Percentiles rank a stretch among this genome's conserved stretches.
phyloP scores from a whole-genome alignment of 352 stramenopile genomes.

The Phytopythium aichiense region DNA sequence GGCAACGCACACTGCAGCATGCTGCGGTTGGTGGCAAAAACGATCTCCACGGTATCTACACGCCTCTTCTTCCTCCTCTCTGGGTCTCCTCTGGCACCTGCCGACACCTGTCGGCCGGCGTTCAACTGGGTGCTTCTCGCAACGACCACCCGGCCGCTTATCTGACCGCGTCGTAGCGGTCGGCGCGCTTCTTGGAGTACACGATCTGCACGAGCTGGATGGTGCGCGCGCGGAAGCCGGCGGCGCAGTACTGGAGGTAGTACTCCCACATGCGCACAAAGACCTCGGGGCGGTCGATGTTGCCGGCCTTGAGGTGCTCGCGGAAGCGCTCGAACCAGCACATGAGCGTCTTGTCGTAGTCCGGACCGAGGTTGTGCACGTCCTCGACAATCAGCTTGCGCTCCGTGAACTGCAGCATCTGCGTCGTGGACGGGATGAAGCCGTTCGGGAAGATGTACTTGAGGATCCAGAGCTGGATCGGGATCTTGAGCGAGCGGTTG shows the following conservation, averaged over 20 bases:
- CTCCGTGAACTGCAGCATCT: conserved; percentile 75
- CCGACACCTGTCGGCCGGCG: neutral
- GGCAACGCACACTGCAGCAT: neutral
- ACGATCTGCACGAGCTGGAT: conserved; percentile 83
- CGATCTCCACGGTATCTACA: neutral
- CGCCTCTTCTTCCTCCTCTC: neutral
- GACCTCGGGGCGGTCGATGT: conserved; percentile 73
- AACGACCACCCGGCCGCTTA: conserved; percentile 22
- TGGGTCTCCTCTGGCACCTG: neutral
- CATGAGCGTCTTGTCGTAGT: conserved; percentile 91
- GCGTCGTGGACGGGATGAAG: conserved; percentile 73
- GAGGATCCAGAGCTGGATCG: conserved; percentile 84
- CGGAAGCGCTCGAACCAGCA: conserved; percentile 88
- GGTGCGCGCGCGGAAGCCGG: conserved; percentile 85
- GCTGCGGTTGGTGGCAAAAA: neutral
- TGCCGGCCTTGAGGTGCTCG: conserved; percentile 66
- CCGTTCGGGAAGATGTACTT: conserved; percentile 92
- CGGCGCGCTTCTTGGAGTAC: conserved; percentile 80
- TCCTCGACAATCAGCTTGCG: conserved; percentile 80
- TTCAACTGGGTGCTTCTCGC: too few species aligned
- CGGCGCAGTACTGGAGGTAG: conserved; percentile 88
- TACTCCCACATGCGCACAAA: conserved; percentile 90
- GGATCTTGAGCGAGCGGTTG: conserved; percentile 81
- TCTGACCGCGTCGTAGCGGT: conserved; percentile 79
- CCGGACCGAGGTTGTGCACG: conserved; percentile 80